Base-by-base conservation (phyloP, 805 yeast genomes). In the Lipomyces mesembrius region DNA sequence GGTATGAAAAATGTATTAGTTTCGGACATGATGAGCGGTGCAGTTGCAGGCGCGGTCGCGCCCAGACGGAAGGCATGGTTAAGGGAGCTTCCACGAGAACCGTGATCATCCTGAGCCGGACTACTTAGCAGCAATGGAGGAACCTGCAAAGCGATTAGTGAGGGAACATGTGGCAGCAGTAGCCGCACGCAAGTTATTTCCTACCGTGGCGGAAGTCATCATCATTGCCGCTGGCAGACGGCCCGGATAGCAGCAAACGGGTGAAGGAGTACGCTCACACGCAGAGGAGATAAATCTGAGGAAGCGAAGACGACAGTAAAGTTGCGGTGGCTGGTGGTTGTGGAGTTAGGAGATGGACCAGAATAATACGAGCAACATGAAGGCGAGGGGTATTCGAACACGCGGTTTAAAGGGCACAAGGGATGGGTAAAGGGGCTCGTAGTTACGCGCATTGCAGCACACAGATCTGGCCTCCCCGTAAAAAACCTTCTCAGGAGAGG, bases 51-150 rank as follows among this genome's bases (percentile, higher is more conserved):
- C 43, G 52, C 49, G 39, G 46, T 25, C 12, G 9, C 8, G 27
- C 29, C n/a, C 39, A 32, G n/a, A 14, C 37, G 46, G 22, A 27
- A n/a, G 9, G 37, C 17, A 12, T 56, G 59, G 14, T 12, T 27
- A 25, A 56, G 59, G 14, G 59, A 56, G 25, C 25, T 32, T 25
- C 35, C 43, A 14, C 59, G 59, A 12, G 59, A n/a, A n/a, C 25
- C 17, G 27, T 29, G 34, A n/a, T 25, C 29, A 14, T 14, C 54
- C 39, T 27, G 54, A 22, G 56, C 55, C 20, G 56, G 55, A 17
- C 46, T 56, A 43, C 49, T 6, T 4, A 32, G 17, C 34, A 59
- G 56, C 54, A 59, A 27, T 25, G 61, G 61, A n/a, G 61, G 61
- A 39, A 27, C 37, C 49, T 43, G 49, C 49, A 17, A n/a, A 6